Evolutionary conservation across 1,139 yeast species (phyloP).

Genomic region (Pichia sp.): DNA sequence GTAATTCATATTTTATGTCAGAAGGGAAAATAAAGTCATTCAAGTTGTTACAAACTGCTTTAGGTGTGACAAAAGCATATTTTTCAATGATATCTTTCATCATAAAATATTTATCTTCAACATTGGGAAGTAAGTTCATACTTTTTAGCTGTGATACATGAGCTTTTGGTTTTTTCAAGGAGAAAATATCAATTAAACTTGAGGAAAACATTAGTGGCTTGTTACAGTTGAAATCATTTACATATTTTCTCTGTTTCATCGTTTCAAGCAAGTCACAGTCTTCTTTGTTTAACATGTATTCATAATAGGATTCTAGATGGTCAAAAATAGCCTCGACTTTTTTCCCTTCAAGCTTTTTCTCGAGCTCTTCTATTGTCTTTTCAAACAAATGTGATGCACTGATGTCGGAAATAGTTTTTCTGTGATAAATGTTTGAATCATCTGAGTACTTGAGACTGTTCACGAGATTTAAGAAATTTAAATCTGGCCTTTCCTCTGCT

Average conservation of each 20-base stretch:
- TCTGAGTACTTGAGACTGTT: slow-evolving; percentile 37
- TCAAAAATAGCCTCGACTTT: slow-evolving; percentile 34
- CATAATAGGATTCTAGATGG: slow-evolving; percentile 56
- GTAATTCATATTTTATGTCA: slow-evolving; percentile 30
- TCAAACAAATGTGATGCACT: slow-evolving; percentile 43
- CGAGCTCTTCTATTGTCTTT: slow-evolving; percentile 37
- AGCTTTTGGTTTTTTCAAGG: slow-evolving; percentile 15
- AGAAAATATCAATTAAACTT: slow-evolving; percentile 32
- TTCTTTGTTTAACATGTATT: slow-evolving; percentile 44
- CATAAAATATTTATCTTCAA: slow-evolving; percentile 36
- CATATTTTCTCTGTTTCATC: slow-evolving; percentile 51
- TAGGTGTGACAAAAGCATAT: slow-evolving; percentile 83
- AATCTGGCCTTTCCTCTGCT: slow-evolving; percentile 29
- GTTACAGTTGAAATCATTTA: slow-evolving; percentile 58
- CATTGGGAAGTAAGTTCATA: slow-evolving; percentile 32
- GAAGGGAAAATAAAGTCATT: slow-evolving; percentile 48
- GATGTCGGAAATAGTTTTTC: slow-evolving; percentile 38
- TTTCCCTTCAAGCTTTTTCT: slow-evolving; percentile 29
- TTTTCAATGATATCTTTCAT: slow-evolving; percentile 56
- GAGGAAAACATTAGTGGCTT: slow-evolving; percentile 53
- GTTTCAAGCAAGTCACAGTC: slow-evolving; percentile 44
- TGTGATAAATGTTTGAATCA: slow-evolving; percentile 44
- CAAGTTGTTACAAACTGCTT: slow-evolving; percentile 73
- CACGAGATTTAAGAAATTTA: slow-evolving; percentile 51
- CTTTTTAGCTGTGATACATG: slow-evolving; percentile 19